These are phyloP conservation scores for Ceratobasidium sp. DNA, from an alignment of 1,284 basidiomycete genomes.

Conservation along the genomic window DNA sequence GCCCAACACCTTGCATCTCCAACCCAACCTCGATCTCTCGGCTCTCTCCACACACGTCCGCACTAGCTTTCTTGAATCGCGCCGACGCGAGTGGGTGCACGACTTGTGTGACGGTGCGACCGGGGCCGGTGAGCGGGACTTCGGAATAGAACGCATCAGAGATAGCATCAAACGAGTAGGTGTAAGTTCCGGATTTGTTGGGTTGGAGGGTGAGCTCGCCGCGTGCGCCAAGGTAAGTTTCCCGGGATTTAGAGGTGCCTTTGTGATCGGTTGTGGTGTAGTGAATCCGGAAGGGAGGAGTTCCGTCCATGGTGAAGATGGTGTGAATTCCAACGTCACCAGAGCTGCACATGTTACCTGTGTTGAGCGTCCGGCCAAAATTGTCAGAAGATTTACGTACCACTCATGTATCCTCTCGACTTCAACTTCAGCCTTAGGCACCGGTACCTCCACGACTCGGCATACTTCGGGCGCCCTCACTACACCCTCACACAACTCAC, in stretches of 20 bases:
- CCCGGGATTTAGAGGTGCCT: conserved; percentile 62
- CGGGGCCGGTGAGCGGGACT: conserved; percentile 63
- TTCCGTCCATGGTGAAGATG: conserved; percentile 84
- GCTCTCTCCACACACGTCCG: conserved; percentile 72
- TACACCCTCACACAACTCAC: conserved; percentile 79
- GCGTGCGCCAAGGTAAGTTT: conserved; percentile 72
- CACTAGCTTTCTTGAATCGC: conserved; percentile 65
- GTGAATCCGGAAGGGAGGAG: conserved; percentile 85
- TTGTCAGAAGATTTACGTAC: conserved; percentile 54
- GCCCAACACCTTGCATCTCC: conserved; percentile 83
- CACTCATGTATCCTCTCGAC: conserved; percentile 93
- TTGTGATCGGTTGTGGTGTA: conserved; percentile 79
- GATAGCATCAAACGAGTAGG: conserved; percentile 80
- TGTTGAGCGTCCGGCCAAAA: conserved; percentile 3
- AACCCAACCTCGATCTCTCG: conserved; percentile 72
- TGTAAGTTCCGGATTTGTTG: conserved; percentile 86
- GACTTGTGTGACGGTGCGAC: conserved; percentile 78
- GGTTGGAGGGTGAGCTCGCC: conserved; percentile 89
- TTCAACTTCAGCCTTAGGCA: conserved; percentile 81
- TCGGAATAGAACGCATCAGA: conserved; percentile 86
- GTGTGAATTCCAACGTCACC: conserved; percentile 93
- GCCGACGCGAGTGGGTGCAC: conserved; percentile 88
- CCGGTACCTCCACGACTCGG: conserved; percentile 73
- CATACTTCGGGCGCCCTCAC: conserved; percentile 82
- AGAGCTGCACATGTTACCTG: conserved; percentile 62